phyloP scores from a whole-genome alignment of 805 yeast species.

The Starmerella cellae region DNA sequence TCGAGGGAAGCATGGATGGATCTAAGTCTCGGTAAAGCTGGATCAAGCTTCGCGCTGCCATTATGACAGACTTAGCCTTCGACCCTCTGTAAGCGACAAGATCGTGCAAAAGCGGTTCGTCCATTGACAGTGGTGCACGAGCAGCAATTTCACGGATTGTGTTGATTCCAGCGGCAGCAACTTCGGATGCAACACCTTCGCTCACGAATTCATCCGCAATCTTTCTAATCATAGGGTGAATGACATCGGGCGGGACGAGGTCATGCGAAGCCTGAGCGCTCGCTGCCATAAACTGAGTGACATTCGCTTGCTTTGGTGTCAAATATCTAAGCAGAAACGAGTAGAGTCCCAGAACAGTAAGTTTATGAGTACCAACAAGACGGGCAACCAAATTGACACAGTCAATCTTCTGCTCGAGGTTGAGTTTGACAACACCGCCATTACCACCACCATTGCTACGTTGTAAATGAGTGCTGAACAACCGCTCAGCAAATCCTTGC shows the following conservation, averaged over 20 bases:
- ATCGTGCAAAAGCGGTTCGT: conserved; percentile 75
- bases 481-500: conserved; percentile 86
- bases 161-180: conserved; percentile 94
- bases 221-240: conserved; percentile 68
- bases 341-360: conserved; percentile 79
- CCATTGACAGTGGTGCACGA: conserved; percentile 91
- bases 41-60: conserved; percentile 84
- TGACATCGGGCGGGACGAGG: conserved; percentile 88
- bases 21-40: conserved; percentile 85
- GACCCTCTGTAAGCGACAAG: conserved; percentile 82
- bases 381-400: conserved; percentile 80
- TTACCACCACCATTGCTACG: conserved; percentile 24
- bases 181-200: conserved; percentile 97
- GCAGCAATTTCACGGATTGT: conserved; percentile 86
- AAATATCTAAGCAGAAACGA: conserved; percentile 77
- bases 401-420: conserved; percentile 76
- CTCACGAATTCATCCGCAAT: conserved; percentile 95
- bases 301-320: conserved; percentile 88
- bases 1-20: conserved; percentile 82
- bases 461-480: conserved; percentile 54
- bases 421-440: conserved; percentile 53
- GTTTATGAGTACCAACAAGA: conserved; percentile 85
- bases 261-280: conserved; percentile 95
- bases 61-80: conserved; percentile 82
- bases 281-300: conserved; percentile 93